Conservation (phyloP, 371 early-diverging fungal genomes). For the Gilbertella persicaria region DNA sequence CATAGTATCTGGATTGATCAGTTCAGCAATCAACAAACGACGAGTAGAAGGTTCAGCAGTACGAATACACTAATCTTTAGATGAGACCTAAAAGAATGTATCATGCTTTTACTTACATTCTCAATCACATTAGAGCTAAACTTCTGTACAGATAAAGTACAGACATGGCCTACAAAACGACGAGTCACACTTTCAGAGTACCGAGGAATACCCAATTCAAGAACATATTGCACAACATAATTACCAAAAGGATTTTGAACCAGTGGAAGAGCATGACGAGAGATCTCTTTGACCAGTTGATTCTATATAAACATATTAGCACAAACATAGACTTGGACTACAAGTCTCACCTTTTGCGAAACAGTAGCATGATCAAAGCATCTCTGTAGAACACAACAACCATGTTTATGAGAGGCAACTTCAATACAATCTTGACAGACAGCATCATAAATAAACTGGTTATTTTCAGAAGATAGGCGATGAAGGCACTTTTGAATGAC, state of each 20-base stretch:
- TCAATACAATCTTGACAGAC: conserved; percentile 85
- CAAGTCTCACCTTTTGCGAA: conserved; percentile 48
- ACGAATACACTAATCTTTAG: conserved; percentile 67
- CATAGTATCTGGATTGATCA: conserved; percentile 65
- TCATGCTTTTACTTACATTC: conserved; percentile 50
- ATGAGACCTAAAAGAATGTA: no score
- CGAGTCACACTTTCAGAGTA: conserved; percentile 73
- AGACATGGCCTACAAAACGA: conserved; percentile 79
- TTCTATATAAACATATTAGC: conserved; percentile 8
- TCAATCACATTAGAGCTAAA: conserved; percentile 94
- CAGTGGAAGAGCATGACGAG: conserved; percentile 72
- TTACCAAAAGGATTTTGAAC: conserved; percentile 97
- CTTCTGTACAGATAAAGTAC: conserved; percentile 82
- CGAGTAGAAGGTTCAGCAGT: conserved; percentile 74
- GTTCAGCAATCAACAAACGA: conserved; percentile 68
- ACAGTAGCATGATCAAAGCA: conserved; percentile 87
- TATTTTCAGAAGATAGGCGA: conserved; percentile 67
- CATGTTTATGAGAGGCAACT: conserved; percentile 94
- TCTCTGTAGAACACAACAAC: conserved; percentile 97
- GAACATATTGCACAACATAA: conserved; percentile 97
- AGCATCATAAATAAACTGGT: conserved; percentile 89
- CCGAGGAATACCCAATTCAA: conserved; percentile 74
- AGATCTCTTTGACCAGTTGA: conserved; percentile 79
- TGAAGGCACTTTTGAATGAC: conserved; percentile 97
- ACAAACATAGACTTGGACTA: background rate